Conservation (phyloP, 345 rosid genomes). For the Luvunga scandens region DNA sequence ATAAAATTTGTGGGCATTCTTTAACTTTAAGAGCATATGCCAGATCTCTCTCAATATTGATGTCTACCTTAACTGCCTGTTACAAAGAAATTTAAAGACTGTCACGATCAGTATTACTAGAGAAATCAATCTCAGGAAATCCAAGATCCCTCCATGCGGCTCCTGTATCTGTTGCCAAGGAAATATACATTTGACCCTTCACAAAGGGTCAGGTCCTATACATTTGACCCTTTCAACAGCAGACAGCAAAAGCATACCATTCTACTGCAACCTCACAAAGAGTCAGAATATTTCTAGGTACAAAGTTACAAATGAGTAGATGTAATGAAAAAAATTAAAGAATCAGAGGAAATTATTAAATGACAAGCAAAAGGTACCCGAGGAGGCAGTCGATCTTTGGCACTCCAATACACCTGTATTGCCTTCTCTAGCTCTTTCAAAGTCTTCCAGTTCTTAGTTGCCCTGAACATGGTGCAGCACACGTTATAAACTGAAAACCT, state of each 20-base stretch:
- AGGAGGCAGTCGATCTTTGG: conserved; percentile 88
- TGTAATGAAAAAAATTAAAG: background rate
- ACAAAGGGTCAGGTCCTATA: background rate
- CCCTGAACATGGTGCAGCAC: conserved; percentile 39
- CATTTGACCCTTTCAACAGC: background rate
- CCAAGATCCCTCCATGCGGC: background rate
- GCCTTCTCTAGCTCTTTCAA: conserved; percentile 91
- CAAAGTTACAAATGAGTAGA: background rate
- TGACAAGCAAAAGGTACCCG: conserved; percentile 40
- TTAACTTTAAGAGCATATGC: conserved; percentile 93
- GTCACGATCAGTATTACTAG: background rate
- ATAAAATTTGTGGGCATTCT: conserved; percentile 76
- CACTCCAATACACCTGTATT: conserved; percentile 67
- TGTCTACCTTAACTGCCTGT: conserved; percentile 83
- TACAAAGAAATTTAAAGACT: conserved; percentile 17
- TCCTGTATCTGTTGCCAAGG: background rate
- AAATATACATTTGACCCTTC: background rate
- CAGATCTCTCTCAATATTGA: conserved; percentile 84
- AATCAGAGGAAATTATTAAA: background rate
- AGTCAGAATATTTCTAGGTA: background rate
- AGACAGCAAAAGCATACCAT: background rate
- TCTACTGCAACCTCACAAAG: background rate
- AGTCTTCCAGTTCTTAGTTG: conserved; percentile 79
- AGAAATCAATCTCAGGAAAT: conserved; percentile 12
- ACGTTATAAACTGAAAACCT: background rate